Percentiles rank a stretch among this genome's conserved stretches.
Evolutionary conservation across 1,284 basidiomycete genomes (phyloP).

Genomic region (Pulchroboletus neoregius): DNA sequence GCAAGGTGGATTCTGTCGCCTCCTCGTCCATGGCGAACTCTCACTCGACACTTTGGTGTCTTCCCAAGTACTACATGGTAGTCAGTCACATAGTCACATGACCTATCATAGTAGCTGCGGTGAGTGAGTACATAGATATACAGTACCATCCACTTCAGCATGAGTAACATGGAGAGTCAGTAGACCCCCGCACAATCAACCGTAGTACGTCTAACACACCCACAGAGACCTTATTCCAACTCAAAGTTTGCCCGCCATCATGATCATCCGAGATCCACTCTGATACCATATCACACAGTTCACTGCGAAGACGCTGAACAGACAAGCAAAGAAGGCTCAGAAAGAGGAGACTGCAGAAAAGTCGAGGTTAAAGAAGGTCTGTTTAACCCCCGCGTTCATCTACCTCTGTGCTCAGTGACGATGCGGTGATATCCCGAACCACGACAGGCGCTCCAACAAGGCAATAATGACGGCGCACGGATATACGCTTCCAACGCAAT

Average conservation of each 20-base stretch:
- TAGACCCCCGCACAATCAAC: constrained; percentile 7
- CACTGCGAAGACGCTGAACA: constrained; percentile 88
- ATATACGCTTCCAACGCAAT: constrained; percentile 99
- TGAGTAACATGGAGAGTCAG: constrained; percentile 91
- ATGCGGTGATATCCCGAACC: not conserved
- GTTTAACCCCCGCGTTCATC: constrained; percentile 16
- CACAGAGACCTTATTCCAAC: constrained; percentile 90
- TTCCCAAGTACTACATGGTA: too few relatives aligned
- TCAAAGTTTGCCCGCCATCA: constrained; percentile 57
- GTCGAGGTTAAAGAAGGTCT: constrained; percentile 84
- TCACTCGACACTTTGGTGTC: too few relatives aligned
- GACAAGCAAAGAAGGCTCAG: constrained; percentile 93
- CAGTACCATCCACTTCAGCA: constrained; percentile 34
- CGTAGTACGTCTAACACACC: constrained; percentile 6
- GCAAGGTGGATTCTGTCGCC: too few relatives aligned
- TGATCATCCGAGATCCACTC: constrained; percentile 8
- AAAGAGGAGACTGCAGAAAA: constrained; percentile 90
- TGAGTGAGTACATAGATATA: not conserved
- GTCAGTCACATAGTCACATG: constrained; percentile 22
- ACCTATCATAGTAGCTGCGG: constrained; percentile 1
- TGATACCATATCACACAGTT: constrained; percentile 54
- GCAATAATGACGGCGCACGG: constrained; percentile 95
- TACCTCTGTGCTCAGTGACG: not conserved
- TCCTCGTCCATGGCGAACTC: constrained; percentile 9
- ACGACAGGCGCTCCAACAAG: constrained; percentile 89